Percentiles rank a stretch among this genome's conserved stretches.
phyloP scores from a whole-genome alignment of 176 grass and related monocot genomes.

The Eremochloa ophiuroides region DNA sequence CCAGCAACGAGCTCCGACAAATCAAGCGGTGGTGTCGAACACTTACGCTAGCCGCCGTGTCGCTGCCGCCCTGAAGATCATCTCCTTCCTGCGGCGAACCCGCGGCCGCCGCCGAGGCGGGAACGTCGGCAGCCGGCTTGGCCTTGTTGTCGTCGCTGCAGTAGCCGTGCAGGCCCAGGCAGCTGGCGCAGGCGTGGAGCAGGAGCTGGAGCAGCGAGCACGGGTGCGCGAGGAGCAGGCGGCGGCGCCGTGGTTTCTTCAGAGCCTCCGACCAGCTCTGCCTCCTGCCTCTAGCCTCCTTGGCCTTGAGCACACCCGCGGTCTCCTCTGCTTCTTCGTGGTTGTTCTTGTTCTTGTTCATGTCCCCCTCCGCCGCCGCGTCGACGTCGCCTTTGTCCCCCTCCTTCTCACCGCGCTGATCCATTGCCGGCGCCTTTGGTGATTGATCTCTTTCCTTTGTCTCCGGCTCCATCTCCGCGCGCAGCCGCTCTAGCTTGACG shows the following conservation, averaged over 20 bases:
- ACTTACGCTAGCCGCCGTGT: slow-evolving; percentile 30
- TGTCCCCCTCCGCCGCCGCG: too few species aligned
- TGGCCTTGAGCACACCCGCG: neutral
- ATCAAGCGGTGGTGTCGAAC: neutral
- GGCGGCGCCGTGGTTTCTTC: neutral
- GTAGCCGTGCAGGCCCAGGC: slow-evolving; percentile 3
- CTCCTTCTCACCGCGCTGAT: neutral
- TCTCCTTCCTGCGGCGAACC: neutral
- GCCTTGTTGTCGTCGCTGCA: neutral
- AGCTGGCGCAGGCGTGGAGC: slow-evolving; percentile 26
- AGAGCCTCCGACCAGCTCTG: neutral
- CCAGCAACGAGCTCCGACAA: too few species aligned
- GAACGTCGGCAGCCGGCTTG: neutral
- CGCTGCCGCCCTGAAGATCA: neutral
- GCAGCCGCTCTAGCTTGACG: slow-evolving; percentile 9
- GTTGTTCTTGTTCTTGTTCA: too few species aligned
- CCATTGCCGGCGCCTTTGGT: neutral
- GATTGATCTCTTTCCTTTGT: neutral
- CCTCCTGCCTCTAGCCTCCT: neutral
- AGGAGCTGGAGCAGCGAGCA: slow-evolving; percentile 36
- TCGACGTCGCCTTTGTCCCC: too few species aligned
- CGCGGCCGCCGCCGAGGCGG: neutral
- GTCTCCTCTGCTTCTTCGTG: neutral
- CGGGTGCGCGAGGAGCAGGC: slow-evolving; percentile 7
- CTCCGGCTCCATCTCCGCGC: too few species aligned